Evolutionary conservation across 768 basidiomycete genomes (phyloP).

Genomic region (Tremella yokohamensis): DNA sequence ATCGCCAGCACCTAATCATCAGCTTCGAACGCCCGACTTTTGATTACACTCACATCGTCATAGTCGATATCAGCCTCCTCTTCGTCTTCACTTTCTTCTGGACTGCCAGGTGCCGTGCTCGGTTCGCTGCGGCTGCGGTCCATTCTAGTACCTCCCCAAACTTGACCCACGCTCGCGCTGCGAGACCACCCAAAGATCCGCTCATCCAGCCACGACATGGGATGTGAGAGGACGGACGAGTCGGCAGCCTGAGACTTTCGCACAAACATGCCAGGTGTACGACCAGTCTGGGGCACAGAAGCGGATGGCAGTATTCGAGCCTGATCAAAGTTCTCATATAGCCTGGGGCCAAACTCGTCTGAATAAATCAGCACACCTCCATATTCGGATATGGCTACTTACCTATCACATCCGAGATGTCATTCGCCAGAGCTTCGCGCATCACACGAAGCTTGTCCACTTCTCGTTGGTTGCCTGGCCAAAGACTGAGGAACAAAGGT

Average conservation of each 20-base stretch:
- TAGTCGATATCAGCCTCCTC: conserved; percentile 74
- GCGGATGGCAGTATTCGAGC: conserved; percentile 81
- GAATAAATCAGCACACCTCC: conserved; percentile 52
- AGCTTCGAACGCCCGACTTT: background rate
- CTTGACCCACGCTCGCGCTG: conserved; percentile 67
- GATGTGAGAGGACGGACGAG: conserved; percentile 67
- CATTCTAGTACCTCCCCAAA: conserved; percentile 66
- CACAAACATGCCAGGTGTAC: conserved; percentile 69
- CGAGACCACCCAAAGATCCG: conserved; percentile 67
- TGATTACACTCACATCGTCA: conserved; percentile 63
- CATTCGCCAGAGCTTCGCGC: conserved; percentile 72
- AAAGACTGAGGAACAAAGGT: conserved; percentile 77
- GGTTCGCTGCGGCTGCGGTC: conserved; percentile 51
- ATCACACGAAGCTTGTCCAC: conserved; percentile 71
- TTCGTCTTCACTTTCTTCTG: conserved; percentile 78
- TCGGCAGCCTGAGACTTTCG: conserved; percentile 60
- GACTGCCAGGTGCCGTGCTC: conserved; percentile 65
- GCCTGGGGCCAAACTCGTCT: conserved; percentile 79
- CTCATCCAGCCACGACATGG: conserved; percentile 94
- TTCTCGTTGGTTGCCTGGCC: conserved; percentile 81
- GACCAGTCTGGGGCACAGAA: conserved; percentile 73
- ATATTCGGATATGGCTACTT: conserved; percentile 15
- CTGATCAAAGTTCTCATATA: conserved; percentile 85
- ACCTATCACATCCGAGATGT: conserved; percentile 63
- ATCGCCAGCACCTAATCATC: conserved; percentile 34